Conservation (phyloP, 2,329 filamentous ascomycete species). For the Penicillium olsonii region DNA sequence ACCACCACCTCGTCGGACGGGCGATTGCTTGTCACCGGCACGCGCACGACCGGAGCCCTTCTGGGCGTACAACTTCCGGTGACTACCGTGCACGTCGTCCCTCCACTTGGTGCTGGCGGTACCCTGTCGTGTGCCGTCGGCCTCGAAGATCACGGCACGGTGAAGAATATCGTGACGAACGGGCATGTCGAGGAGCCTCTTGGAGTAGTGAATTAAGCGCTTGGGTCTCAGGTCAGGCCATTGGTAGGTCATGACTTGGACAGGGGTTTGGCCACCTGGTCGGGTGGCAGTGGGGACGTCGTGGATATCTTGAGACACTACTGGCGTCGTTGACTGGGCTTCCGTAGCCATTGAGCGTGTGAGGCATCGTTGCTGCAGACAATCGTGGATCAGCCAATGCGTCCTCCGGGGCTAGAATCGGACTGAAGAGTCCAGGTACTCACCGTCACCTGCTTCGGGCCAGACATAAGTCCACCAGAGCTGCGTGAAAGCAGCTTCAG, state of each 20-base stretch:
- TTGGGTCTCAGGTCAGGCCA: constrained; percentile 89
- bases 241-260: constrained; percentile 81
- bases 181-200: constrained; percentile 82
- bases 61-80: constrained; percentile 78
- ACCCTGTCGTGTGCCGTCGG: constrained; percentile 81
- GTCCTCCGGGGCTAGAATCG: neutral
- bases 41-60: constrained; percentile 84
- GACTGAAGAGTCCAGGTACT: constrained; percentile 8
- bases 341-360: constrained; percentile 54
- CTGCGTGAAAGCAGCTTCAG: constrained; percentile 42
- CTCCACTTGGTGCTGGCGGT: constrained; percentile 82
- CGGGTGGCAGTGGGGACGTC: constrained; percentile 1
- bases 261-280: constrained; percentile 51
- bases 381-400: constrained; percentile 24
- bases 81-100: constrained; percentile 79
- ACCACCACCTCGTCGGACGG: constrained; percentile 80
- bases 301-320: neutral
- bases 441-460: constrained; percentile 41
- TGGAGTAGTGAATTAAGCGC: constrained; percentile 73
- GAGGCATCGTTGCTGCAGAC: constrained; percentile 44
- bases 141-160: constrained; percentile 88
- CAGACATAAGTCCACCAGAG: constrained; percentile 36
- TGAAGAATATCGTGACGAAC: constrained; percentile 90
- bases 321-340: constrained; percentile 28
- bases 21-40: constrained; percentile 77